These are phyloP conservation scores for Elsinoe australis DNA, from an alignment of 2,329 filamentous ascomycete genomes.

Conservation along the genomic window DNA sequence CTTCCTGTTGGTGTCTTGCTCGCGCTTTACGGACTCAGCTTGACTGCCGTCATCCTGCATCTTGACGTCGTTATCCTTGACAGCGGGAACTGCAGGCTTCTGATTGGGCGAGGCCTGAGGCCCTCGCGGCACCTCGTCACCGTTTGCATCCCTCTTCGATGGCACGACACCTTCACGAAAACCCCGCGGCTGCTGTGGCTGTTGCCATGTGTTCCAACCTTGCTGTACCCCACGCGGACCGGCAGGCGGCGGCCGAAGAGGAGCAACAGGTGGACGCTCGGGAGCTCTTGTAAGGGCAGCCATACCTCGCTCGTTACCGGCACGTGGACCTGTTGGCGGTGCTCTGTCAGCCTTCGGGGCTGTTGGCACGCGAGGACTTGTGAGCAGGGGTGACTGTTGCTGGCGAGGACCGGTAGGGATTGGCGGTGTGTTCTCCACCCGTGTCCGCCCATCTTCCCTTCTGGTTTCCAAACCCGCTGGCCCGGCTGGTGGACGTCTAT, in stretches of 20 bases:
- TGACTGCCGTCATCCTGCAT: conserved; percentile 15
- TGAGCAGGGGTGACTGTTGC: conserved; percentile 31
- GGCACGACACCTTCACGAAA: conserved; percentile 31
- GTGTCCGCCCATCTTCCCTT: neutral
- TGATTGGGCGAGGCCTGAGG: conserved; percentile 1
- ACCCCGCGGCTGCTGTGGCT: conserved; percentile 38
- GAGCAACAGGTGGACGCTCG: conserved; percentile 19
- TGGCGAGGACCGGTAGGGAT: conserved; percentile 23
- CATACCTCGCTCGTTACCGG: conserved; percentile 17
- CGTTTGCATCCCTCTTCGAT: conserved; percentile 39
- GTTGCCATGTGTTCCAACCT: conserved; percentile 25
- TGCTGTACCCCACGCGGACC: conserved; percentile 27
- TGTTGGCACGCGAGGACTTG: conserved; percentile 29
- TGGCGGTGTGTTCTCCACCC: conserved; percentile 16
- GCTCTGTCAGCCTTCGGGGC: conserved; percentile 30
- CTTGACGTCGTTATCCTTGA: conserved; percentile 5
- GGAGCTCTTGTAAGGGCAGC: conserved; percentile 20
- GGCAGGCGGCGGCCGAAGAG: conserved; percentile 22
- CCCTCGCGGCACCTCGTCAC: conserved; percentile 32
- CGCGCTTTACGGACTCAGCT: conserved; percentile 11
- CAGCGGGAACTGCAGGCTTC: neutral
- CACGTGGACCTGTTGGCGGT: conserved; percentile 26
- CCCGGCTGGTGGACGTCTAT: neutral
- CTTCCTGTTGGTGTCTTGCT: conserved; percentile 17
- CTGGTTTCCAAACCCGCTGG: neutral